phyloP scores from a whole-genome alignment of 1,139 yeast genomes.

The Hansenula anomala region DNA sequence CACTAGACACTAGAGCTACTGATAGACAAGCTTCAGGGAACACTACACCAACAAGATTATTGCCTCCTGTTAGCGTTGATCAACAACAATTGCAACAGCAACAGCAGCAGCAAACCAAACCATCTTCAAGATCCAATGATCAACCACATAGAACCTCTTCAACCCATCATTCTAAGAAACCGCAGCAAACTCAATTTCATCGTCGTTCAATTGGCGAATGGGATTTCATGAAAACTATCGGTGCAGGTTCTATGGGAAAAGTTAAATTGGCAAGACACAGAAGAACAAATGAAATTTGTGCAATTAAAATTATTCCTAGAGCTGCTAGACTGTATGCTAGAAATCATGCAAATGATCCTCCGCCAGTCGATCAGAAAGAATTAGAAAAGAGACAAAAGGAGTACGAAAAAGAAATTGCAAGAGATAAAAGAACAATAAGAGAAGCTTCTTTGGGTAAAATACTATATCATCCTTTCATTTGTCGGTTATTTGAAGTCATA shows the following conservation, averaged over 20 bases:
- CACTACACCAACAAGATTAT: conserved; percentile 25
- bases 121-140: conserved; percentile 9
- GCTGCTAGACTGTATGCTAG: conserved; percentile 74
- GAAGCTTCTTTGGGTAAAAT: conserved; percentile 93
- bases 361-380: conserved; percentile 53
- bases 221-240: conserved; percentile 93
- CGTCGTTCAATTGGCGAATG: conserved; percentile 93
- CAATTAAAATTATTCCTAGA: conserved; percentile 76
- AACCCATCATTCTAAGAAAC: conserved; percentile 8
- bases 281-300: conserved; percentile 78
- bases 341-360: conserved; percentile 70
- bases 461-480: conserved; percentile 87
- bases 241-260: conserved; percentile 99
- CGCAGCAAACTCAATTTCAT: conserved; percentile 54
- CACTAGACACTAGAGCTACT: conserved; percentile 5
- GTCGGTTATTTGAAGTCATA: conserved; percentile 88
- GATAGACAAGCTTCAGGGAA: conserved; percentile 9
- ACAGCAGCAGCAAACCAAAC: conserved; percentile 13
- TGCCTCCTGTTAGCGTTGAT: conserved; percentile 22
- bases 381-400: conserved; percentile 63
- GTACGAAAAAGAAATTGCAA: conserved; percentile 79
- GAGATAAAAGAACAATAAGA: conserved; percentile 88
- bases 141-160: not conserved
- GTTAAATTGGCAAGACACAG: conserved; percentile 91
- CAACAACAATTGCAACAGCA: conserved; percentile 15